Evolutionary conservation across 1,284 basidiomycete species (phyloP).

Genomic region (Cystobasidiaceae sp.): DNA sequence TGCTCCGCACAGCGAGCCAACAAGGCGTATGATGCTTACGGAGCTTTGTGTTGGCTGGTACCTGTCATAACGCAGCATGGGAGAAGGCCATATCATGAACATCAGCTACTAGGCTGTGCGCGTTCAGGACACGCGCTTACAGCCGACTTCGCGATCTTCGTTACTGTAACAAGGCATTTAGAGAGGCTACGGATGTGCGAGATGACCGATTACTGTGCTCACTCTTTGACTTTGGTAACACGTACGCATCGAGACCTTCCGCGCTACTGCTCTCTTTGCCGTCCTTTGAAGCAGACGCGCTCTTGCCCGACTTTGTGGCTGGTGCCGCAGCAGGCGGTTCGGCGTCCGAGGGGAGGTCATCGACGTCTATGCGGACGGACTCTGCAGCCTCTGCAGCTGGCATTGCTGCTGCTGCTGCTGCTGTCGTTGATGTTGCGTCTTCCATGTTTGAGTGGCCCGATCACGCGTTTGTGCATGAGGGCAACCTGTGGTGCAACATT

Average conservation of each 20-base stretch:
- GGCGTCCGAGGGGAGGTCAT: slow-evolving; percentile 11
- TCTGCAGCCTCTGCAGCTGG: no score
- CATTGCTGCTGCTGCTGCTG: not conserved
- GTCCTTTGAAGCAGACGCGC: no score
- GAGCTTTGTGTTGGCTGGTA: slow-evolving; percentile 18
- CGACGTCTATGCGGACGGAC: slow-evolving; percentile 5
- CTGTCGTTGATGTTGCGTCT: not conserved
- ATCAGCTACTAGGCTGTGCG: no score
- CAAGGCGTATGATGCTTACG: no score
- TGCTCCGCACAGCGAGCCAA: no score
- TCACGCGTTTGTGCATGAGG: no score
- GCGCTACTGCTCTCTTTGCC: not conserved
- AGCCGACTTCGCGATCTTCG: slow-evolving; percentile 23
- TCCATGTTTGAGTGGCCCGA: no score
- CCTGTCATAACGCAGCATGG: slow-evolving; percentile 6
- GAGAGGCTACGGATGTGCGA: not conserved
- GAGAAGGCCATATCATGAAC: no score
- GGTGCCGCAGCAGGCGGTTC: not conserved
- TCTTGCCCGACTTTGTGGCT: not conserved
- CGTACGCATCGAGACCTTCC: slow-evolving; percentile 1
- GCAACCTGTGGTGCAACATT: no score
- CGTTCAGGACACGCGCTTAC: slow-evolving; percentile 9
- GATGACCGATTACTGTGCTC: not conserved
- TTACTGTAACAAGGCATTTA: slow-evolving; percentile 3
- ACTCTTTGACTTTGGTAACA: slow-evolving; percentile 16